Evolutionary conservation across 176 grass and related monocot species (phyloP).

Genomic region (Phoenix roebelenii): DNA sequence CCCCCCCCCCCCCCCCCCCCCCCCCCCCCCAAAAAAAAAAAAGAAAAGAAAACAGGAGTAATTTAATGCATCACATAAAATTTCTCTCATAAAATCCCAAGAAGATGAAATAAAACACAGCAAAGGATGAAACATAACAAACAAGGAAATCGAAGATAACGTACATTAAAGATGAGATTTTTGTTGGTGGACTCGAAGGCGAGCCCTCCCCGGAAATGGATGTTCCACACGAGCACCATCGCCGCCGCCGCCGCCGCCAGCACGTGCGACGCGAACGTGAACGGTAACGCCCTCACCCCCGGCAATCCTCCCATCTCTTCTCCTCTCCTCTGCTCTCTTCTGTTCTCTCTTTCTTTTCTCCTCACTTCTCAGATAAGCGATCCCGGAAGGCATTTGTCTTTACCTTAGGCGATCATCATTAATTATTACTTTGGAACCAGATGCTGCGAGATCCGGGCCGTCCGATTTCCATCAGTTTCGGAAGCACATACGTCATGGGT

Average conservation of each 20-base stretch:
- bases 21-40: too few species aligned
- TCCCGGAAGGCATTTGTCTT: background rate
- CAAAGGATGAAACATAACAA: too few species aligned
- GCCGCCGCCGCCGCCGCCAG: constrained; percentile 30
- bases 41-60: too few species aligned
- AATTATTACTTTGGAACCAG: too few species aligned
- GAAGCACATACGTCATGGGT: too few species aligned
- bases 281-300: constrained; percentile 29
- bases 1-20: too few species aligned
- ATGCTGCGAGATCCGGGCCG: too few species aligned
- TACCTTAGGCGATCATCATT: too few species aligned
- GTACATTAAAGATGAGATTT: constrained; percentile 65
- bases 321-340: background rate
- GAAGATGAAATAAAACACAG: too few species aligned
- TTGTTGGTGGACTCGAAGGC: constrained; percentile 44
- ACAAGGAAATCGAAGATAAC: background rate
- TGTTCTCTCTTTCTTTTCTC: background rate
- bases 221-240: constrained; percentile 74
- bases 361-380: background rate
- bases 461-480: too few species aligned
- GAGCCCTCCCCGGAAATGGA: constrained; percentile 63
- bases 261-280: constrained; percentile 35
- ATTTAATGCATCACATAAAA: too few species aligned
- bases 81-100: too few species aligned
- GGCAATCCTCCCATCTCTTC: background rate